These are phyloP conservation scores for Tanacetum coccineum DNA, from an alignment of 129 eudicot genomes.

Conservation along the genomic window DNA sequence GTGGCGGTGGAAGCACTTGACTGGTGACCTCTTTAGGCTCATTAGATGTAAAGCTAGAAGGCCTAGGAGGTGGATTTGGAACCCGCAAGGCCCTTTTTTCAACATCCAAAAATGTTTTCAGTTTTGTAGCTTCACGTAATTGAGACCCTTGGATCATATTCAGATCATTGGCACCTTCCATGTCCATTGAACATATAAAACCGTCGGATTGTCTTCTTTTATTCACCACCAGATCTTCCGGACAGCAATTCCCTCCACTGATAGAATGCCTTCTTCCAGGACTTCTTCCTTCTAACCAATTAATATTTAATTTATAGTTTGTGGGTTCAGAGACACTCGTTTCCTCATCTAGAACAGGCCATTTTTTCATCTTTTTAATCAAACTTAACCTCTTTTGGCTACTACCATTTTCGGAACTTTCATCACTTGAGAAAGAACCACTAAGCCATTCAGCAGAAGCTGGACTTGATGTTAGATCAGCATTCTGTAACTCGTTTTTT, in stretches of 20 bases:
- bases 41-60: conserved; percentile 38
- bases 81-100: conserved; percentile 72
- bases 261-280: conserved; percentile 73
- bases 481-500: conserved; percentile 59
- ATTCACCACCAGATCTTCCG: conserved; percentile 45
- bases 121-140: conserved; percentile 44
- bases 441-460: conserved; percentile 31
- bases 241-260: conserved; percentile 55
- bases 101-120: conserved; percentile 55
- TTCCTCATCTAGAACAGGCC: conserved; percentile 80
- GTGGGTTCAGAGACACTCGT: conserved; percentile 34
- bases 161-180: conserved; percentile 41
- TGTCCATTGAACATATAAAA: conserved; percentile 56
- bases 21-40: conserved; percentile 35
- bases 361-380: conserved; percentile 56
- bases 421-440: conserved; percentile 42
- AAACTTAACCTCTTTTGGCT: conserved; percentile 47
- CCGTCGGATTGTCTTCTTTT: conserved; percentile 79
- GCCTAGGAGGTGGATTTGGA: conserved; percentile 93
- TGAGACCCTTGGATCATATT: conserved; percentile 37
- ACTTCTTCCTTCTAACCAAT: conserved; percentile 45
- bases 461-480: conserved; percentile 38
- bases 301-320: conserved; percentile 30
- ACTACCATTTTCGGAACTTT: conserved; percentile 36
- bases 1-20: conserved; percentile 63